phyloP scores from a whole-genome alignment of 768 basidiomycete genomes.

The Postia placenta region DNA sequence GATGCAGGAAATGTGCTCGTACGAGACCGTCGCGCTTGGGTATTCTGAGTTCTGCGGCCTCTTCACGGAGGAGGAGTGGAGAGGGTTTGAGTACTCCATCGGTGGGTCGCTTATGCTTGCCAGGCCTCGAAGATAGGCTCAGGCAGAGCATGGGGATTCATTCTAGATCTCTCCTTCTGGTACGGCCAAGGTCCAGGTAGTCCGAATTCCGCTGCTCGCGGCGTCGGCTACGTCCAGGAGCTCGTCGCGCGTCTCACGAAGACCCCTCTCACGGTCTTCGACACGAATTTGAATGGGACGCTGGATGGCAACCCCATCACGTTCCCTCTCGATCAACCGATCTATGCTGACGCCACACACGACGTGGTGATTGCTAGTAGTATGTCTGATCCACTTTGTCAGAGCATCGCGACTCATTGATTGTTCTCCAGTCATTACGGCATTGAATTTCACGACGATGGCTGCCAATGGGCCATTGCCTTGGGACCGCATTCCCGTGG shows the following conservation, averaged over 20 bases:
- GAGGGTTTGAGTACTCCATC: slow-evolving; percentile 38
- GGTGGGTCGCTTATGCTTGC: no score
- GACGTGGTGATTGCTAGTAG: slow-evolving; percentile 38
- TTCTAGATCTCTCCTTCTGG: slow-evolving; percentile 24
- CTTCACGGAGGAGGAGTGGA: slow-evolving; percentile 49
- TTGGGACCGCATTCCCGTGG: slow-evolving; percentile 28
- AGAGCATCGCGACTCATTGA: background rate
- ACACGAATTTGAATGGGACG: slow-evolving; percentile 41
- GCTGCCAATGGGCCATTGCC: slow-evolving; percentile 36
- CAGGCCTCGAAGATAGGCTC: no score
- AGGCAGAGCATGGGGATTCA: no score
- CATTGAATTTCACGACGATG: slow-evolving; percentile 40
- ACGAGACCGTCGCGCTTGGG: slow-evolving; percentile 45
- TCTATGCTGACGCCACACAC: slow-evolving; percentile 42
- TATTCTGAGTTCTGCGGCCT: slow-evolving; percentile 43
- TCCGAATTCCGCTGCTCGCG: slow-evolving; percentile 32
- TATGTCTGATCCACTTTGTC: slow-evolving; percentile 11
- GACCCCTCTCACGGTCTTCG: slow-evolving; percentile 29
- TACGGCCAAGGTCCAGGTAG: slow-evolving; percentile 38
- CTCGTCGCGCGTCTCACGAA: slow-evolving; percentile 36
- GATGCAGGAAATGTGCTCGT: slow-evolving; percentile 36
- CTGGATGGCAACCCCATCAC: slow-evolving; percentile 33
- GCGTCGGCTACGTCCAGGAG: slow-evolving; percentile 38
- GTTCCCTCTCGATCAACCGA: slow-evolving; percentile 30
- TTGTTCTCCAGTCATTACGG: slow-evolving; percentile 27